These are phyloP conservation scores for Hanseniaspora jakobsenii DNA, from an alignment of 805 yeast species.

Conservation along the genomic window DNA sequence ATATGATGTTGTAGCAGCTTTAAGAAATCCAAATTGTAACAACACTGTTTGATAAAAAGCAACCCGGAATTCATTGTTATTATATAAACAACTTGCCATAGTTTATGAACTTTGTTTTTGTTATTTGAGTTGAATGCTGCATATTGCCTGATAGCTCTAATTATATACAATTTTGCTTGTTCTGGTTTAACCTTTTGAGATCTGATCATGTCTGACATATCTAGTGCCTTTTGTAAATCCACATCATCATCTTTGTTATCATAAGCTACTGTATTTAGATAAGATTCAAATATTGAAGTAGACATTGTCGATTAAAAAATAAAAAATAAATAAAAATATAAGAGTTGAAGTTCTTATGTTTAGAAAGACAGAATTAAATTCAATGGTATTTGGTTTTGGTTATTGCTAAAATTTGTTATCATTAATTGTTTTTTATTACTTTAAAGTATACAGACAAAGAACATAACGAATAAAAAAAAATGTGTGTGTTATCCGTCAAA, in stretches of 20 bases:
- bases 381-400: too few species aligned
- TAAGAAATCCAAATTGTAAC: conserved; percentile 66
- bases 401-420: too few species aligned
- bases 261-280: background rate
- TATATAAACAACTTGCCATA: conserved; percentile 60
- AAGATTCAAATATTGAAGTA: conserved; percentile 5
- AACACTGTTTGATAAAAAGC: conserved; percentile 67
- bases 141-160: conserved; percentile 46
- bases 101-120: conserved; percentile 59
- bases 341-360: background rate
- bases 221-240: conserved; percentile 51
- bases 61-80: conserved; percentile 74
- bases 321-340: background rate
- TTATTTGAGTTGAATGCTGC: conserved; percentile 54
- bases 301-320: background rate
- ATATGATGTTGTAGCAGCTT: conserved; percentile 40
- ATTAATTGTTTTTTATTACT: too few species aligned
- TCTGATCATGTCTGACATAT: conserved; percentile 75
- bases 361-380: too few species aligned
- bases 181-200: conserved; percentile 66
- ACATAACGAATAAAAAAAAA: too few species aligned
- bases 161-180: conserved; percentile 74
- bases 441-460: too few species aligned
- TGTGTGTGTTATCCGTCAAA: too few species aligned
- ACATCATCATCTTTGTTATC: conserved; percentile 5